Conservation (phyloP, 2,329 filamentous ascomycete genomes). For the Talaromyces rugulosus region DNA sequence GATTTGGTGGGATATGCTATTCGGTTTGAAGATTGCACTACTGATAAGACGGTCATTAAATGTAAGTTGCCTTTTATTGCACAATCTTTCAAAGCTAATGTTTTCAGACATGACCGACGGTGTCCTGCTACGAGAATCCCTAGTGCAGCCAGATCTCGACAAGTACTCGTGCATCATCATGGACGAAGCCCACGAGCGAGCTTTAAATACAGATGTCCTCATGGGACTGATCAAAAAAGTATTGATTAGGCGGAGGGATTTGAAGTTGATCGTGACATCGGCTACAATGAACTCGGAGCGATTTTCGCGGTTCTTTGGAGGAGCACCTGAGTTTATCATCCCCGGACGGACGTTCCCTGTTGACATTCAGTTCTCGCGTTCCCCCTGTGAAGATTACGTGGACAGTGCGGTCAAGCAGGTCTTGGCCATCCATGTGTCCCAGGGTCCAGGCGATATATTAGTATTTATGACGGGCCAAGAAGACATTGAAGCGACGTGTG, state of each 20-base stretch:
- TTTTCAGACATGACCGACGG: constrained; percentile 84
- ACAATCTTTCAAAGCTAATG: not conserved
- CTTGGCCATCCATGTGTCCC: constrained; percentile 90
- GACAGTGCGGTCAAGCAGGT: constrained; percentile 96
- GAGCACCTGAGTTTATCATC: constrained; percentile 93
- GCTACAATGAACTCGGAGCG: constrained; percentile 98
- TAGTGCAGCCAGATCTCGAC: constrained; percentile 88
- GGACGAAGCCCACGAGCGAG: constrained; percentile 97
- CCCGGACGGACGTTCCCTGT: constrained; percentile 95
- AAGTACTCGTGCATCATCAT: constrained; percentile 98
- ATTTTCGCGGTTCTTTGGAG: constrained; percentile 93
- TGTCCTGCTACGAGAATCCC: constrained; percentile 84
- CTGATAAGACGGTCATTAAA: constrained; percentile 91
- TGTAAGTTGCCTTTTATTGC: constrained; percentile 42
- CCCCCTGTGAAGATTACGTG: constrained; percentile 95
- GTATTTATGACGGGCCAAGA: constrained; percentile 99
- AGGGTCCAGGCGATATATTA: constrained; percentile 86
- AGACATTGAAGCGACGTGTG: constrained; percentile 95
- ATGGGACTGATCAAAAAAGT: constrained; percentile 99
- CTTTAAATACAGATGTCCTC: constrained; percentile 91
- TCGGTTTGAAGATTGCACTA: constrained; percentile 96
- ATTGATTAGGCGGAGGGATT: constrained; percentile 76
- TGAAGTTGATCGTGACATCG: constrained; percentile 96
- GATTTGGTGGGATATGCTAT: constrained; percentile 92
- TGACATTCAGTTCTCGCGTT: constrained; percentile 91